Evolutionary conservation across 106 monocot genomes (phyloP), one percentile per base, ranked within the genome.

Genomic region (Agapanthus africanus): DNA sequence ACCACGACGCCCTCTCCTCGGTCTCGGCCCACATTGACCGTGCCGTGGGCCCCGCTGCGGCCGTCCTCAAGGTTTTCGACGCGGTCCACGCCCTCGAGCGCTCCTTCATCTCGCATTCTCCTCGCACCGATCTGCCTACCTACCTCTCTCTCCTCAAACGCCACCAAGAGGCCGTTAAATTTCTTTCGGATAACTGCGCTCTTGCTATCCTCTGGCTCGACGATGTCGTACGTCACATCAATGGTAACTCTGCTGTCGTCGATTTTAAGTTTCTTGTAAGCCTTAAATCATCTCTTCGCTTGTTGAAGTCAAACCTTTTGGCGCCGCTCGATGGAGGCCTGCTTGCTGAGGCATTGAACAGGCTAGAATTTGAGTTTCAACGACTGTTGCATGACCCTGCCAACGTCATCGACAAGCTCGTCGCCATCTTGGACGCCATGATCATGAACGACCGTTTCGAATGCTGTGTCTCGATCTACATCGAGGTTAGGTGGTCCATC

Each of bases 61-160:
- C 91, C 14, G 95, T 95, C 52, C 95, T 95, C 49, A 85, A 79
- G 67, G 91, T 95, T 9, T 95, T 91, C 79, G 95, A 95, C 66
- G 95, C 95, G 31, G 85, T 95, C 14, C 95, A 91, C 67, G 91
- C 91, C 57, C 95, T 95, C 46, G 95, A 95, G 67, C 81, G 47
- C 8, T 63, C 85, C 18, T 79, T 95, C 21, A 83, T 91, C 69
- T 72, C 83, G 36, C 76, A 76, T n/a, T n/a, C n/a, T 25, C 83
- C 79, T 23, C 50, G 73, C 23, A 33, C 52, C 30, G 84, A 84
- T 59, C 79, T 88, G 34, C 21, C 54, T n/a, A 74, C 61, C n/a
- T 88, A 79, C 70, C 79, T 88, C 37, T 73, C 84, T 37, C 65
- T 88, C 66, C 71, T 88, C 42, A 26, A 71, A 25, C 79, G 79